Base-by-base conservation (phyloP, 164 flowering plant genomes). In the Stephania yunnanensis region DNA sequence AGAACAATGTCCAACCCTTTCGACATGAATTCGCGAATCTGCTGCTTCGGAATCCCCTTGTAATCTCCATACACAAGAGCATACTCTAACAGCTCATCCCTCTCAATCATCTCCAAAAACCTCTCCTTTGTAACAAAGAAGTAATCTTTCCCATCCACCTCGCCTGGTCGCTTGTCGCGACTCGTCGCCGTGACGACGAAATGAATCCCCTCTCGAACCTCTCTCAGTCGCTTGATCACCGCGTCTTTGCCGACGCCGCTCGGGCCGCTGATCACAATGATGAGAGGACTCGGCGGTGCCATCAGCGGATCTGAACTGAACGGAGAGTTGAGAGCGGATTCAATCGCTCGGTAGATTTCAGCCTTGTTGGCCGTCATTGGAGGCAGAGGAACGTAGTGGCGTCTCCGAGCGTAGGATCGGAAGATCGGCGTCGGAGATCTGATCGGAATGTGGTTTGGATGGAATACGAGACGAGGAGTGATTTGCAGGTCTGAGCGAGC, bases 61-160 rank as follows among this genome's bases (percentile, higher is more conserved):
- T 92, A 92, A 73, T 94, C 98, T 22, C 98, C 98, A 78, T 92
- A 94, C 19, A 95, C 99, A n/a, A 95, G 75, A 7, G 99, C 97
- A 77, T 93, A 89, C 76, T 95, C 99, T 83, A 95, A 80, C 10
- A 95, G 82, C 85, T 95, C 98, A 73, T 92, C 71, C 29, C 76
- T 88, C 25, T 85, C 82, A 10, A 95, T 85, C 98, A 95, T 92
- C 5, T 67, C 10, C 12, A 95, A 82, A 79, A 95, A 93, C 77
- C 90, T 85, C 20, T 93, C 92, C 73, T 93, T 91, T 3, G 86
- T 76, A 52, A 95, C 93, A 76, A 95, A 95, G 75, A 73, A 88
- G 80, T 93, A 95, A 78, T 95, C 99, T 70, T 86, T 85, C 19
- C 98, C 97, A 25, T 95, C 85, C 5, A 89, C 87, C 79, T 95